These are phyloP conservation scores for Kockovaella imperatae DNA, from an alignment of 768 basidiomycete genomes.

Conservation along the genomic window DNA sequence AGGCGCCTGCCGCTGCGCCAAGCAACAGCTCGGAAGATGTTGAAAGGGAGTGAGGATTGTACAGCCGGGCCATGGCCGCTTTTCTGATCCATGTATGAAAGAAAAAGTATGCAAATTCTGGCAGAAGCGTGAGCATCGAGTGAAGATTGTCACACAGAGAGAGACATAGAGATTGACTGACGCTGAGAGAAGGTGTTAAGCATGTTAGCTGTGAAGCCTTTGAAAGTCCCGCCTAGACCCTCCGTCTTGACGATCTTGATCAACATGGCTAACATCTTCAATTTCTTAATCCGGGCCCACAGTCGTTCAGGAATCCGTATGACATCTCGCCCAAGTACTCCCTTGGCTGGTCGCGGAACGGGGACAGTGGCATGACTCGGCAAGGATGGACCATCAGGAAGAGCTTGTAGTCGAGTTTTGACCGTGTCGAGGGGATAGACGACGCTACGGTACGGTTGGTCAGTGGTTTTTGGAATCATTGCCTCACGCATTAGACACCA, in stretches of 20 bases:
- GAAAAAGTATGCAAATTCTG: constrained; percentile 99
- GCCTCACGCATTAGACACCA: neutral
- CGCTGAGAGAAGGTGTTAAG: constrained; percentile 96
- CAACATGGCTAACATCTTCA: constrained; percentile 58
- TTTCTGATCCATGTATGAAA: constrained; percentile 90
- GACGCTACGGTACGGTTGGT: constrained; percentile 50
- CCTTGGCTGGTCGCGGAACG: neutral
- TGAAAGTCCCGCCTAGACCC: constrained; percentile 73
- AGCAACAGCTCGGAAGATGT: constrained; percentile 61
- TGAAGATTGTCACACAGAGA: constrained; percentile 1
- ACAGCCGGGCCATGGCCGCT: constrained; percentile 11
- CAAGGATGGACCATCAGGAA: constrained; percentile 1
- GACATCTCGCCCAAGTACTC: too few relatives aligned
- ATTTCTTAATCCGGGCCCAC: constrained; percentile 26
- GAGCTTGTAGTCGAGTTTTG: constrained; percentile 89
- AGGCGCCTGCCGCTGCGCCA: constrained; percentile 83
- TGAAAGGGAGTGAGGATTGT: constrained; percentile 19
- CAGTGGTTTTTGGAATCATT: neutral
- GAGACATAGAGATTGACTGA: constrained; percentile 47
- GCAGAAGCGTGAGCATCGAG: neutral
- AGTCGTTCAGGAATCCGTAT: neutral
- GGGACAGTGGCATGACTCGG: neutral
- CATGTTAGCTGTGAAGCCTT: constrained; percentile 94
- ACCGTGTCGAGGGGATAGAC: constrained; percentile 96
- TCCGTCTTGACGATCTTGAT: constrained; percentile 67